Percentiles rank a stretch among this genome's conserved stretches.
phyloP scores from a whole-genome alignment of 2,329 filamentous ascomycete species.

The Alternaria infectoria region DNA sequence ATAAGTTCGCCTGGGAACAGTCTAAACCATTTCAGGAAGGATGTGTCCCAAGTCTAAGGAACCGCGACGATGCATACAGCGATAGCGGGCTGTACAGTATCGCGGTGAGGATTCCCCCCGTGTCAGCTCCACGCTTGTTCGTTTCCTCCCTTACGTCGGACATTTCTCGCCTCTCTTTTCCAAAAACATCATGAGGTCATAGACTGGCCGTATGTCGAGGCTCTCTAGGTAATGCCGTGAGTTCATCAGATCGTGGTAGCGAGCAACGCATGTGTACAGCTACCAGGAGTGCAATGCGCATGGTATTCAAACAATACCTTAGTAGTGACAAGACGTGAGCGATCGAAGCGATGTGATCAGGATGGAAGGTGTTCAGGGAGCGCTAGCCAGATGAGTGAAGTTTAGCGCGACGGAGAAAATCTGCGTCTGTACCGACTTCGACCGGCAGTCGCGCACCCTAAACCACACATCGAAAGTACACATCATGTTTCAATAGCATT shows the following conservation, averaged over 20 bases:
- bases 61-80: background rate
- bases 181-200: background rate
- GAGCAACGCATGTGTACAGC: background rate
- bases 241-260: background rate
- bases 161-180: background rate
- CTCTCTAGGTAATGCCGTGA: background rate
- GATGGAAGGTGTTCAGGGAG: background rate
- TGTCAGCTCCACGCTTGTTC: background rate
- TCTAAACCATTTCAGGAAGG: background rate
- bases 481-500: conserved; percentile 29
- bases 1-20: background rate
- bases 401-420: conserved; percentile 23
- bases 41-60: background rate
- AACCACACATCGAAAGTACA: background rate
- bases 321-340: background rate
- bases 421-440: conserved; percentile 9
- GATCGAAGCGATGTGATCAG: background rate
- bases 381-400: conserved; percentile 1
- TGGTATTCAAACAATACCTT: background rate
- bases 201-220: background rate
- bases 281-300: background rate
- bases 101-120: background rate
- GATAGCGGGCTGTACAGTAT: background rate
- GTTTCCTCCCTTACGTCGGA: background rate
- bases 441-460: background rate